A percentile compares a stretch with the other conserved stretches of the same genome.
These are phyloP conservation scores for Quercus agrifolia DNA, from an alignment of 306 rosid genomes.

Conservation along the genomic window DNA sequence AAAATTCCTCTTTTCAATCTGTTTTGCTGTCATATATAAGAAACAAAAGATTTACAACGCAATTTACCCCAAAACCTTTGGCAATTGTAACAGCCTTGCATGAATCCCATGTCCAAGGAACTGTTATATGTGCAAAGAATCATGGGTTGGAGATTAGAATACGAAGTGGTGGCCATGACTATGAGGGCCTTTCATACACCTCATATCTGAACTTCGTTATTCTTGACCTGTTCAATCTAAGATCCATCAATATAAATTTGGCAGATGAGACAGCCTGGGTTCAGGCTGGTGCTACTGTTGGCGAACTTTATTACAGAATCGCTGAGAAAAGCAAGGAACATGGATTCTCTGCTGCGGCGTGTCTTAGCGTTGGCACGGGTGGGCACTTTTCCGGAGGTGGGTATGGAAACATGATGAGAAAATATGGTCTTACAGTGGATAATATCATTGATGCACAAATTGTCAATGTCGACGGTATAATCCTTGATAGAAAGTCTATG, in stretches of 20 bases:
- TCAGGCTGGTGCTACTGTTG: constrained; percentile 30
- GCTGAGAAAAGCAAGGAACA: constrained; percentile 13
- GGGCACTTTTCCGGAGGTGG: constrained; percentile 42
- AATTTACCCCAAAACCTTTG: constrained; percentile 31
- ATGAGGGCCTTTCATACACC: constrained; percentile 27
- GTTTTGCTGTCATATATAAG: too few species aligned
- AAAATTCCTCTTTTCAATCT: too few species aligned
- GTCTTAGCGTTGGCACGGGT: constrained; percentile 24
- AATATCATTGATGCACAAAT: constrained; percentile 28
- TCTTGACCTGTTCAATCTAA: constrained; percentile 34
- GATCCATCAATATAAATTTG: constrained; percentile 13
- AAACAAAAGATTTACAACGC: constrained; percentile 20
- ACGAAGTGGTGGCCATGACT: constrained; percentile 47
- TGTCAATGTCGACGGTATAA: constrained; percentile 17
- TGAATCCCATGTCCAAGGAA: constrained; percentile 20
- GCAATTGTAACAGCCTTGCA: constrained; percentile 13
- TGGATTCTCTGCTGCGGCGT: constrained; percentile 29
- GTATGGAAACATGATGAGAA: constrained; percentile 33
- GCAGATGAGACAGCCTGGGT: constrained; percentile 23
- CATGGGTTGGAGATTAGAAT: constrained; percentile 19
- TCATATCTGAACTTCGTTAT: constrained; percentile 23
- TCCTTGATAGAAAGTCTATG: constrained; percentile 30
- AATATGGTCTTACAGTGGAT: constrained; percentile 32
- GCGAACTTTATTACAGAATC: constrained; percentile 33
- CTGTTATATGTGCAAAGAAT: constrained; percentile 16